Percentiles rank a stretch among this genome's conserved stretches.
Evolutionary conservation across 2,329 filamentous ascomycete genomes (phyloP).

Genomic region (Chalaropsis ovoidea): DNA sequence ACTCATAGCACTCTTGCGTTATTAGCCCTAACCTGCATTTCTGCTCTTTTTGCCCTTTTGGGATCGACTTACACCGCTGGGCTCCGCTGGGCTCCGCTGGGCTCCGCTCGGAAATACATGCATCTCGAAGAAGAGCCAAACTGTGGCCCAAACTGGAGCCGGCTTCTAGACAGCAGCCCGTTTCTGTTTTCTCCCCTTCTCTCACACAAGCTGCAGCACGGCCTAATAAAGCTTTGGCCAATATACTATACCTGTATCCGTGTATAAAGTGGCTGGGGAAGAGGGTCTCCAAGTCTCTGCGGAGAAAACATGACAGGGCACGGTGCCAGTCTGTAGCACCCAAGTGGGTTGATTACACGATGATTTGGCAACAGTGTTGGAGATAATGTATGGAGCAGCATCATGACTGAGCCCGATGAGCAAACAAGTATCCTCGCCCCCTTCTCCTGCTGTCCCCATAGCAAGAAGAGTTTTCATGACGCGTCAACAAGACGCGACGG

Average conservation of each 20-base stretch:
- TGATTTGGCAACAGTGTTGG: background rate
- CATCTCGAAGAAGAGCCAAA: background rate
- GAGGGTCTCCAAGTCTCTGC: background rate
- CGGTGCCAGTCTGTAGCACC: background rate
- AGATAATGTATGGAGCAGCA: background rate
- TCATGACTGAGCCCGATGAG: background rate
- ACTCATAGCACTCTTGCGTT: background rate
- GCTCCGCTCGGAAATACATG: too few relatives aligned
- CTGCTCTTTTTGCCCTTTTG: background rate
- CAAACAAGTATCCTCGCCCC: background rate
- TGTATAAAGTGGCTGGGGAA: constrained; percentile 8
- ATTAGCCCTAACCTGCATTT: constrained; percentile 2
- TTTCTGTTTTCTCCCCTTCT: background rate
- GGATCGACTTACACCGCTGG: background rate
- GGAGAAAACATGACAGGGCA: background rate
- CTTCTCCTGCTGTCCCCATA: background rate
- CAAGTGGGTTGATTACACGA: background rate
- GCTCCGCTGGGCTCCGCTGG: background rate
- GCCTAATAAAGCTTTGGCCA: constrained; percentile 10
- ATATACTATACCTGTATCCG: background rate
- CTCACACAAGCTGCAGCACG: background rate
- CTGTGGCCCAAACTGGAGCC: too few relatives aligned
- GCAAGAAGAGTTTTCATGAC: background rate
- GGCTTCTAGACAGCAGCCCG: background rate
- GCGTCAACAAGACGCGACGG: background rate